Evolutionary conservation across 768 basidiomycete species (phyloP).

Genomic region (Suillus lakei): DNA sequence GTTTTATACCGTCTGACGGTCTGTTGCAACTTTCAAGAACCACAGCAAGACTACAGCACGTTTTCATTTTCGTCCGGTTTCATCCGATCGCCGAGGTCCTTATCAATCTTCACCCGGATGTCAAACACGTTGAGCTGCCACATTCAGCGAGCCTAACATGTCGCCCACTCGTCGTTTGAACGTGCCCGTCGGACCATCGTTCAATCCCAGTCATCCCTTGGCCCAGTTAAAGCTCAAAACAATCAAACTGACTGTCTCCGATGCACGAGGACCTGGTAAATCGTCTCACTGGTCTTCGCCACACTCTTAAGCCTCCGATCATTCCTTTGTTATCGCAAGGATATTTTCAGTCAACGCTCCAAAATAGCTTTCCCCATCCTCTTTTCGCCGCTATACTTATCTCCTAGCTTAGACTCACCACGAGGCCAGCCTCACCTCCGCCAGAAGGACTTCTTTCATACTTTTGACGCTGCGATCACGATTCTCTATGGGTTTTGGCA

Average conservation of each 20-base stretch:
- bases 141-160: background rate
- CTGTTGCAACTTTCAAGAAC: background rate
- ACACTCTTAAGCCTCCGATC: no score
- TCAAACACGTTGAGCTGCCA: background rate
- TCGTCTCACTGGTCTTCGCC: background rate
- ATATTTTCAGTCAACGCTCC: background rate
- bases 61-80: constrained; percentile 1
- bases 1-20: background rate
- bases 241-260: background rate
- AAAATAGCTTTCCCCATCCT: background rate
- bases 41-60: background rate
- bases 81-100: background rate
- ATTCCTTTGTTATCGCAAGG: background rate
- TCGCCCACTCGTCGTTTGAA: background rate
- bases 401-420: background rate
- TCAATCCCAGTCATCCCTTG: background rate
- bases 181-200: background rate
- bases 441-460: constrained; percentile 1
- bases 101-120: background rate
- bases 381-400: background rate
- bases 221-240: background rate
- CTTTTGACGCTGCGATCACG: background rate
- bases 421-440: background rate
- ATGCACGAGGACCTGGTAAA: background rate
- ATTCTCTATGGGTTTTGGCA: background rate